A percentile compares a stretch with the other conserved stretches of the same genome.
These are phyloP conservation scores for Penicillium rolfsii DNA, from an alignment of 2,329 filamentous ascomycete genomes.

Conservation along the genomic window DNA sequence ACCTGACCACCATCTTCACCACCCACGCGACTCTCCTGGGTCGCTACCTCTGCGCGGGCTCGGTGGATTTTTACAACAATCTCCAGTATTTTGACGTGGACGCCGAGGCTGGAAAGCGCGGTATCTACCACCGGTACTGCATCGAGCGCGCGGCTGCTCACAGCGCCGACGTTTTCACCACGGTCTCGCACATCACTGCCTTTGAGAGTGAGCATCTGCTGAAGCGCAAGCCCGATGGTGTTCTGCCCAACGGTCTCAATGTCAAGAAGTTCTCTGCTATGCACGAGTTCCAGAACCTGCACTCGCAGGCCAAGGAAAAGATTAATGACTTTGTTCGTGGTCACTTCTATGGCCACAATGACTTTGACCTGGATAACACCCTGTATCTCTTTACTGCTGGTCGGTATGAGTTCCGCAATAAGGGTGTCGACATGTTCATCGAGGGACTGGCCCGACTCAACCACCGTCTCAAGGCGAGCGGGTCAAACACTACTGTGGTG, in stretches of 20 bases:
- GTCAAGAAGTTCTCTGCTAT: constrained; percentile 98
- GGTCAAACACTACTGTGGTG: constrained; percentile 91
- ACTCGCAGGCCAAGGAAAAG: constrained; percentile 95
- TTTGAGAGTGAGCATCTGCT: constrained; percentile 97
- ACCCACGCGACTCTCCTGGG: constrained; percentile 95
- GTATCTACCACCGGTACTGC: constrained; percentile 98
- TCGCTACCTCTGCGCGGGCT: constrained; percentile 94
- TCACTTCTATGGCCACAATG: constrained; percentile 97
- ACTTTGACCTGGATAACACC: constrained; percentile 95
- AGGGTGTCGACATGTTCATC: constrained; percentile 99
- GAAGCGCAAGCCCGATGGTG: constrained; percentile 96
- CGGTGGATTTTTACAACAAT: constrained; percentile 99
- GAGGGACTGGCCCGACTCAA: constrained; percentile 94
- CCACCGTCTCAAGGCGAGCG: constrained; percentile 80
- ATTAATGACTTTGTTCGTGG: constrained; percentile 98
- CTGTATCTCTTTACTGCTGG: constrained; percentile 97
- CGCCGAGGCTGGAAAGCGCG: constrained; percentile 93
- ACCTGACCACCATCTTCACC: constrained; percentile 97
- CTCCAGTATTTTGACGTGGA: constrained; percentile 96
- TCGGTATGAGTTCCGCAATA: constrained; percentile 96
- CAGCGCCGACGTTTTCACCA: constrained; percentile 94
- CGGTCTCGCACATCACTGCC: constrained; percentile 96
- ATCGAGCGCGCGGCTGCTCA: constrained; percentile 94
- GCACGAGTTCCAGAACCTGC: constrained; percentile 98
- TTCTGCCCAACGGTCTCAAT: constrained; percentile 94